Conservation (phyloP, 352 stramenopile genomes). For the Phytophthora meadii region DNA sequence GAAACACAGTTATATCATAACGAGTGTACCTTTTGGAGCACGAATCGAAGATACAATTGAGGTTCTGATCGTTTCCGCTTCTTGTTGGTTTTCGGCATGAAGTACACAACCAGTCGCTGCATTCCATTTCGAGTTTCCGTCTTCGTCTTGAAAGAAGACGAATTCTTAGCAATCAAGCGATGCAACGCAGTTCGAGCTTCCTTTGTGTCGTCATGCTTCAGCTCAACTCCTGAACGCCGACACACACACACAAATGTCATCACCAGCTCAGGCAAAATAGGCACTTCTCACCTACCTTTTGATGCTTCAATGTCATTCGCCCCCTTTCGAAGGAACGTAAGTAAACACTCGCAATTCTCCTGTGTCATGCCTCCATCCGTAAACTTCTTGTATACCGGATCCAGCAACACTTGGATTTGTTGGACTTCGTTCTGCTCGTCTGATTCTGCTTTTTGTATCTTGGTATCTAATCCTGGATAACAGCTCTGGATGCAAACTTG, state of each 20-base stretch:
- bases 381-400: constrained; percentile 80
- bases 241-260: background rate
- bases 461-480: constrained; percentile 75
- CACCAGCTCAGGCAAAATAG: background rate
- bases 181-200: constrained; percentile 66
- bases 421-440: constrained; percentile 20
- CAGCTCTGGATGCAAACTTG: constrained; percentile 83
- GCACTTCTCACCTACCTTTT: constrained; percentile 34
- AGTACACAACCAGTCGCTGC: constrained; percentile 63
- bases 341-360: constrained; percentile 57
- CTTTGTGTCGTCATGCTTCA: constrained; percentile 71
- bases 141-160: constrained; percentile 68
- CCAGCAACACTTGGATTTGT: constrained; percentile 60
- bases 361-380: constrained; percentile 50
- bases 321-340: constrained; percentile 68
- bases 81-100: constrained; percentile 66
- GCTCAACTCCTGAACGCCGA: constrained; percentile 42
- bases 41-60: constrained; percentile 64
- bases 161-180: constrained; percentile 64
- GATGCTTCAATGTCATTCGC: constrained; percentile 37
- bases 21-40: constrained; percentile 66
- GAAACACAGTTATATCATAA: background rate
- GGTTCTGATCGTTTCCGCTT: constrained; percentile 75
- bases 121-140: constrained; percentile 55
- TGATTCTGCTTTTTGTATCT: constrained; percentile 38